Evolutionary conservation across 139 green algal genomes (phyloP), one percentile per base, ranked within the genome.

Genomic region (Nannochloris sp.): DNA sequence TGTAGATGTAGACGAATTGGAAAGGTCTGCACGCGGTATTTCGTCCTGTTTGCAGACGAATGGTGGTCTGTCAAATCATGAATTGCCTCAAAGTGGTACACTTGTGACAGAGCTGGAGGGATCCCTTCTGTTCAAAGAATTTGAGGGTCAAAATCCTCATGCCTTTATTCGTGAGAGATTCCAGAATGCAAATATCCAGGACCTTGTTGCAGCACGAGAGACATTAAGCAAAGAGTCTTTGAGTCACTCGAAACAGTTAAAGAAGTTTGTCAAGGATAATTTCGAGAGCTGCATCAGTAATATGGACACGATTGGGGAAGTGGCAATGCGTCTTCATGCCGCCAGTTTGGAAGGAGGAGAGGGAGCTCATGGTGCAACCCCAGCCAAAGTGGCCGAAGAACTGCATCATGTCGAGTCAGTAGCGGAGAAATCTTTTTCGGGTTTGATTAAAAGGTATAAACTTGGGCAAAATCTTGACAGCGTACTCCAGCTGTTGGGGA

Each of bases 221-320:
- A 62, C 61, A 14, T 67, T 95, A 40, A 63, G 69, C 9, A 63
- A 65, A 33, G 81, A 89, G 65, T 68, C 95, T 6, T 74, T 57
- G 4, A 77, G 87, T 66, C 82, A 90, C 55, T 90, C 82, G 14
- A 80, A 74, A 8, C 83, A 92, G 69, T 70, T 93, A 3, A 89
- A 89, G 65, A 30, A 76, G 43, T 75, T 95, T 49, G 87, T 93
- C 12, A 93, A 92, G 37, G 80, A 91, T 49, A 95, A 95, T 74
- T 95, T 95, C 71, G 87, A 93, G 46, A 81, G 85, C 40, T 95
- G 95, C 72, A 91, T 93, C 59, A 82, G 63, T 63, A 92, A 83
- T 84, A 95, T 96, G 68, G 79, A 78, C 59, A 91, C 87, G 31
- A 90, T 95, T 45, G 87, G 92, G 36, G 82, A 89, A 68, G 85